phyloP scores from a whole-genome alignment of 345 rosid genomes.

The Crucihimalaya himalaica region DNA sequence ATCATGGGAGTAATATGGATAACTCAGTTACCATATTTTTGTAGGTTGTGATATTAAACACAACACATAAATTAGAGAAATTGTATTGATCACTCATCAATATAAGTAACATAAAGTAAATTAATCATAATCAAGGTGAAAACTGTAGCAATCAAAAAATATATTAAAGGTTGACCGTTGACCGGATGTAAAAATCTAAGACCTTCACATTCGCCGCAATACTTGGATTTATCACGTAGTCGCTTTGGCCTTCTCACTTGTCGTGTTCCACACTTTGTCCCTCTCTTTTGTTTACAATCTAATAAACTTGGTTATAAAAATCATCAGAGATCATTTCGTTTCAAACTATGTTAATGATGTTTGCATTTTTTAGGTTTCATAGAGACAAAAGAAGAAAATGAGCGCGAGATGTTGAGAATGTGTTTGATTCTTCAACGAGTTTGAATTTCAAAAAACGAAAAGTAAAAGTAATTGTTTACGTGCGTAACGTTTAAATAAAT shows the following conservation, averaged over 20 bases:
- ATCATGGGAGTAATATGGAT: background rate
- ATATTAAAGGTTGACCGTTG: slow-evolving; percentile 9
- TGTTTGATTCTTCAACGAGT: slow-evolving; percentile 17
- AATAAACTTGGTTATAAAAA: background rate
- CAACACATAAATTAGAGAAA: background rate
- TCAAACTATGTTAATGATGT: too few species aligned
- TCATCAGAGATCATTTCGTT: background rate
- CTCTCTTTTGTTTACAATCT: slow-evolving; percentile 22
- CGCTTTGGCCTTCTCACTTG: slow-evolving; percentile 29
- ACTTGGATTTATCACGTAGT: slow-evolving; percentile 31
- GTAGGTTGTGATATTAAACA: background rate
- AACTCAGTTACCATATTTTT: background rate
- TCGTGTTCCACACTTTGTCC: slow-evolving; percentile 35
- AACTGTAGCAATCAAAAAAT: background rate
- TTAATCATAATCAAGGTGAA: slow-evolving; percentile 1
- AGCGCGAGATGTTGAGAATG: slow-evolving; percentile 30
- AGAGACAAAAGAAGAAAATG: slow-evolving; percentile 7
- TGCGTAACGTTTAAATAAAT: slow-evolving; percentile 22
- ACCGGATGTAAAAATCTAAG: slow-evolving; percentile 20
- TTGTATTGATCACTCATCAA: slow-evolving; percentile 1
- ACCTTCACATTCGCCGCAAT: slow-evolving; percentile 31
- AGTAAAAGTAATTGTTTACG: slow-evolving; percentile 22
- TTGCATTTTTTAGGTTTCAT: background rate
- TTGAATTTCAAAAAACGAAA: slow-evolving; percentile 38
- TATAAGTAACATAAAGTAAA: background rate